phyloP scores from a whole-genome alignment of 2,329 filamentous ascomycete species.

The Penicillium sp. region DNA sequence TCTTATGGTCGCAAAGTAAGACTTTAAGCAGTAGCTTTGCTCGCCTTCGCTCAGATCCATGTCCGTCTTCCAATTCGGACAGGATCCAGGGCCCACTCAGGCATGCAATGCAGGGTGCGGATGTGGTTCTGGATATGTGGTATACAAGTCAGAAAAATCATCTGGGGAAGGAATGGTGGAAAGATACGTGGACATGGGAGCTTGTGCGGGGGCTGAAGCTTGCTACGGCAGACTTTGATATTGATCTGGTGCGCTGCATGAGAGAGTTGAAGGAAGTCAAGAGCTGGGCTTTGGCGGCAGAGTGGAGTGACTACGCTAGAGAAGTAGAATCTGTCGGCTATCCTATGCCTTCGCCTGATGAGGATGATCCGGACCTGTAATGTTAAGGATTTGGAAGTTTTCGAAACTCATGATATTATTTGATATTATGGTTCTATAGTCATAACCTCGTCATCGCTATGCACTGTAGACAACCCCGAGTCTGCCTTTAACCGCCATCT shows the following conservation, averaged over 20 bases:
- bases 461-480: too few relatives aligned
- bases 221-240: background rate
- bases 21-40: background rate
- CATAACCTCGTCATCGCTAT: background rate
- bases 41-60: background rate
- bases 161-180: background rate
- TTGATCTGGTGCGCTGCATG: background rate
- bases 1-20: background rate
- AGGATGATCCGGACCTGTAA: background rate
- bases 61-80: background rate
- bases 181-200: background rate
- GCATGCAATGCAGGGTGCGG: background rate
- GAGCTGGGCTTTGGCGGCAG: background rate
- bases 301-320: background rate
- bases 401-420: background rate
- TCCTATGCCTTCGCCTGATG: background rate
- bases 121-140: background rate
- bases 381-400: background rate
- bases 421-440: background rate
- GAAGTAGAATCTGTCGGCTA: background rate
- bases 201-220: background rate
- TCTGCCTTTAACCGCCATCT: too few relatives aligned
- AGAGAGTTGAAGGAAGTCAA: background rate
- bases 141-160: background rate
- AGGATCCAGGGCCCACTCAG: background rate